Evolutionary conservation across 768 basidiomycete species (phyloP).

Genomic region (Kwoniella dendrophila): DNA sequence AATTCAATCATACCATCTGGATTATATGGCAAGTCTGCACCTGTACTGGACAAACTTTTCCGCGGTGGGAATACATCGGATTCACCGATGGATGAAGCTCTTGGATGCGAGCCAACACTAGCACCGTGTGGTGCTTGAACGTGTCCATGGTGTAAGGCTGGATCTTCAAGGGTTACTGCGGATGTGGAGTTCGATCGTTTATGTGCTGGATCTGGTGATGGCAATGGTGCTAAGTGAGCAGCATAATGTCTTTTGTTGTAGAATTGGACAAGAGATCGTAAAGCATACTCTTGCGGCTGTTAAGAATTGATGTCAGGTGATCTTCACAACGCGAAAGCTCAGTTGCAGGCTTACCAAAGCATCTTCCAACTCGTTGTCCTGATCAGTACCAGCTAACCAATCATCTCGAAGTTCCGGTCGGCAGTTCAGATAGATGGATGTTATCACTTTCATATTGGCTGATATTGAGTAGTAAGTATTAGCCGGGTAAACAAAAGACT

Average conservation of each 20-base stretch:
- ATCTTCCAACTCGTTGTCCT: conserved; percentile 82
- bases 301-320: no score
- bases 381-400: conserved; percentile 91
- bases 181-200: conserved; percentile 53
- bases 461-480: neutral
- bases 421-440: conserved; percentile 95
- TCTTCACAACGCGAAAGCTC: no score
- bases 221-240: conserved; percentile 72
- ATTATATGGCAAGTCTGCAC: conserved; percentile 79
- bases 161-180: conserved; percentile 44
- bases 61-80: conserved; percentile 91
- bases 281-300: conserved; percentile 93
- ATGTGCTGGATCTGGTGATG: conserved; percentile 63
- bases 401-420: conserved; percentile 95
- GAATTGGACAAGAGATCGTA: conserved; percentile 91
- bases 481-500: no score
- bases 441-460: conserved; percentile 99
- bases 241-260: conserved; percentile 89
- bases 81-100: conserved; percentile 63
- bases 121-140: conserved; percentile 2
- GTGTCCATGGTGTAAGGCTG: conserved; percentile 25
- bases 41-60: conserved; percentile 77
- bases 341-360: conserved; percentile 69
- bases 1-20: conserved; percentile 86
- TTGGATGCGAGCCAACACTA: neutral